Conservation (phyloP, 805 yeast species). For the Lachancea fermentati region DNA sequence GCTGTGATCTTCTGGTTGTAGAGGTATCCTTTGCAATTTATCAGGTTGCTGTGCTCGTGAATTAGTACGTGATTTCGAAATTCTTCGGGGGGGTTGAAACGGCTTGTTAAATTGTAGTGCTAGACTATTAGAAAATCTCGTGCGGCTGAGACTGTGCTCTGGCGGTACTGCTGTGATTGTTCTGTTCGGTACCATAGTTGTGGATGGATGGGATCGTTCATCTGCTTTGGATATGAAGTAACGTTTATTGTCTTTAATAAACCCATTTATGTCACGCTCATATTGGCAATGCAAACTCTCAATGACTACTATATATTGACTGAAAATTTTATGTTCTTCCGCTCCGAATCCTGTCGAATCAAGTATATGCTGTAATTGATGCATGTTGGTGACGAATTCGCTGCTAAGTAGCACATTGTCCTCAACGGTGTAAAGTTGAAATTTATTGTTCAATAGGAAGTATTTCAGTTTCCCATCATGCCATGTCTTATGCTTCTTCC, state of each 20-base stretch:
- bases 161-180: too few relatives aligned
- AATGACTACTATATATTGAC: conserved; percentile 23
- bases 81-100: conserved; percentile 25
- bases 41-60: neutral
- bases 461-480: conserved; percentile 31
- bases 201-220: neutral
- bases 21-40: too few relatives aligned
- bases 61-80: neutral
- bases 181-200: too few relatives aligned
- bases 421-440: conserved; percentile 21
- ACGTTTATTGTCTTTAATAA: neutral
- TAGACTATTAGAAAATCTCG: conserved; percentile 8
- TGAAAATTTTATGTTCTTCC: conserved; percentile 26
- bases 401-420: conserved; percentile 22
- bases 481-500: conserved; percentile 32
- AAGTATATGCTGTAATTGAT: conserved; percentile 17
- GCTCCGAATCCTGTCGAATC: conserved; percentile 20
- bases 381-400: conserved; percentile 21
- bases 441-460: conserved; percentile 17
- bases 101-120: conserved; percentile 28
- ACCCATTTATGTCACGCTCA: conserved; percentile 5
- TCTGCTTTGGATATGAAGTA: neutral
- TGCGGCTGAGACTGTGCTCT: too few relatives aligned
- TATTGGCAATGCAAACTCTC: conserved; percentile 12
- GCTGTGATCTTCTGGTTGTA: too few relatives aligned